Conservation (phyloP, 108 stramenopile species). For the Thalassiosira profunda region DNA sequence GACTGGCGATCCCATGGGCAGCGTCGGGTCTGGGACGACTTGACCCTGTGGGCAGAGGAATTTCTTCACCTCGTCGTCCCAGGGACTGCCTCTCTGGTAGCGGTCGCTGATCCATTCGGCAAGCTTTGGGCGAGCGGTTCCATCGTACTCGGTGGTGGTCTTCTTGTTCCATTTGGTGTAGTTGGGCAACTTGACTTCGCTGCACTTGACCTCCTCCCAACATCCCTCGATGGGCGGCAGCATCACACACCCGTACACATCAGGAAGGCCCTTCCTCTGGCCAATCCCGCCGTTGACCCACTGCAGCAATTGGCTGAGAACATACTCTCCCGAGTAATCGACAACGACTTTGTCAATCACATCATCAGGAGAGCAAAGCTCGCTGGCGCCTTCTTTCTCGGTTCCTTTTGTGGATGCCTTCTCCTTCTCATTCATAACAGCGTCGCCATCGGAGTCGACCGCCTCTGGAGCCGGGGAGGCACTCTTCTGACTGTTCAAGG, state of each 20-base stretch:
- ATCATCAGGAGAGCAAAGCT: constrained; percentile 78
- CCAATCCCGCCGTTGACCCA: constrained; percentile 93
- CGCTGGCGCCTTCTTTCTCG: neutral
- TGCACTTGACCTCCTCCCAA: constrained; percentile 33
- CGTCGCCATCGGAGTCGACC: neutral
- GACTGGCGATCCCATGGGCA: constrained; percentile 88
- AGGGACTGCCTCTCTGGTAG: constrained; percentile 76
- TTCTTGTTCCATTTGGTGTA: constrained; percentile 19
- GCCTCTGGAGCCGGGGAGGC: neutral
- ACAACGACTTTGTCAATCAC: constrained; percentile 77
- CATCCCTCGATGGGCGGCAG: constrained; percentile 69
- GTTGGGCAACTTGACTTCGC: constrained; percentile 33
- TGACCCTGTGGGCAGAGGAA: constrained; percentile 44
- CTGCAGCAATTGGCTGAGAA: constrained; percentile 82
- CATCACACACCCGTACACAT: constrained; percentile 69
- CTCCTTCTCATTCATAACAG: constrained; percentile 15
- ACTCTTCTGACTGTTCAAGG: constrained; percentile 9
- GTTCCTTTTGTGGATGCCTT: neutral
- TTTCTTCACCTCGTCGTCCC: constrained; percentile 68
- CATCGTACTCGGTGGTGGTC: constrained; percentile 51
- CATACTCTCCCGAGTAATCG: constrained; percentile 84
- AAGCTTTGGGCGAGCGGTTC: constrained; percentile 63
- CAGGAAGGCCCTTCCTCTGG: constrained; percentile 77
- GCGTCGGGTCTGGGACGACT: constrained; percentile 35
- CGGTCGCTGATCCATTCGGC: constrained; percentile 84